Base-by-base conservation (phyloP, 2,329 filamentous ascomycete species). In the Colletotrichum sp. region DNA sequence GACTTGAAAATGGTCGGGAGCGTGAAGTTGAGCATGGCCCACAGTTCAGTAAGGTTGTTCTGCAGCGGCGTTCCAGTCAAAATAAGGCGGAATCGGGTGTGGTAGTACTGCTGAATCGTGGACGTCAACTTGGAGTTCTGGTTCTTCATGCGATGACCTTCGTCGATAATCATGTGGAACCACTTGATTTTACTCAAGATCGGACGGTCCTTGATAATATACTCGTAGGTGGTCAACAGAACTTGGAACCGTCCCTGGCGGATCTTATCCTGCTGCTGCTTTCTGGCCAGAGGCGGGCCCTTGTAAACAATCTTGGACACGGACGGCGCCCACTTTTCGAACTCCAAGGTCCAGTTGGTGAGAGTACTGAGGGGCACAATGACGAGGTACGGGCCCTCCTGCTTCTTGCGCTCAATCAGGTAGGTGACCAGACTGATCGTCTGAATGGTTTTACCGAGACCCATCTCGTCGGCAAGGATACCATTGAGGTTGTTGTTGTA, bases 401-500 rank as follows among this genome's bases (percentile, higher is more conserved):
- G 96, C 80, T 94, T 91, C 89, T 99, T 99, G 87, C 92, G 94
- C 88, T 99, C 97, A 79, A 99, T 98, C 77, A 99, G 93, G 83
- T 99, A 98, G 4, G 96, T 98, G 81, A 99, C 95, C 86, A 99
- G 88, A 89, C 95, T 98, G 86, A 99, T 99, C 60, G 97, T 99
- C 86, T 99, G 97, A 80, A 99, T 99, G 1, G 97, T 99, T 88
- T 99, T 99, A 85, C 97, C 97, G 79, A 99, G 95, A 93, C 97
- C 97, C 97, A 99, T 99, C 87, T 99, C 97, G 82, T 99, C 97
- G 75, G 97, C 97, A 81, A 99, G 89, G 79, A 99, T 99, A 91
- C 97, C 97, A 84, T 99, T 99, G 79, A 99, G 92, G 86, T 98
- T 99, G 89, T 99, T 99, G 93, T 99, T 99, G 91, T 99, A 99